Base-by-base conservation (phyloP, 352 stramenopile species). In the Phytophthora idaei region DNA sequence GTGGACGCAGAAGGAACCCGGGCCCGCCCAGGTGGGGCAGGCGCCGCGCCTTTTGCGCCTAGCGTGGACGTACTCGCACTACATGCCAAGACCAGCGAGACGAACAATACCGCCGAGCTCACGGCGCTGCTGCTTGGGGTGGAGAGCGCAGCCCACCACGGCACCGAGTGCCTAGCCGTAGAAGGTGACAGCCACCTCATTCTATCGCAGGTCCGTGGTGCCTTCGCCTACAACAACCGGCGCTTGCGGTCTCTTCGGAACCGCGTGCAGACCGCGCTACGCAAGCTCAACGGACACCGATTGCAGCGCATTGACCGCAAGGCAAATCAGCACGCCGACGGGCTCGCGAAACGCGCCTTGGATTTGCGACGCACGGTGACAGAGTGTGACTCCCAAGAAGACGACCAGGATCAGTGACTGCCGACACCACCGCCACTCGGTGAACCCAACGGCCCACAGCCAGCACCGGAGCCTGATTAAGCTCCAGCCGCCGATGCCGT, bases 61-160 rank as follows among this genome's bases (percentile, higher is more conserved):
- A 34, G 29, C 7, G 29, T 4, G 4, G 29, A 4, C 29, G 29
- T 7, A 7, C 29, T 34, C 29, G 17, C 17, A 21, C 17, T 21
- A 21, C 17, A 21, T 21, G 17, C 17, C 17, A 21, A 21, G 17
- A 21, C 17, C 17, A 21, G 17, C 1, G 37, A 67, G 25, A 78
- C 66, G 0, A 78, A 78, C 46, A 78, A 75, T 41, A 74, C 60
- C 0, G 57, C 65, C 5, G 70, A 77, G 34, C 74, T 69, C 57
- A 57, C 47, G 15, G 61, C 56, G 8, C 39, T 77, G 46, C 61
- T 74, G 27, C 28, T 62, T 25, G 66, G 71, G 9, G 15, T 51
- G 2, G 10, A 51, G 6, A 36, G 45, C 15, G 60, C 64, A 0
- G 54, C 0, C n/a, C 31, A 70, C 5, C 60, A 64, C 25, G 67